Evolutionary conservation across 73 alveolate genomes (phyloP).

Genomic region (Paramecium pentaurelia): DNA sequence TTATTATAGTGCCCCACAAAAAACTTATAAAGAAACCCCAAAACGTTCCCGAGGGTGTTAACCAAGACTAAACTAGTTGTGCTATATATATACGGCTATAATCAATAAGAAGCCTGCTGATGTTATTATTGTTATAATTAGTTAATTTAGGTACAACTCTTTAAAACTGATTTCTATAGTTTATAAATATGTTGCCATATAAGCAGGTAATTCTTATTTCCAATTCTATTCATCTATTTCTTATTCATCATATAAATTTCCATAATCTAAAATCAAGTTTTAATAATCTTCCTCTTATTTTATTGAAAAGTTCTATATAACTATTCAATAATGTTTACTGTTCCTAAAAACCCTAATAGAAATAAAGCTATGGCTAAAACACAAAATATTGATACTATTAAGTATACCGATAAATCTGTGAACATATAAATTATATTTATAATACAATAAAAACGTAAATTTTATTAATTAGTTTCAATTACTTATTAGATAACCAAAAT

Average conservation of each 20-base stretch:
- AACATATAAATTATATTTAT: not conserved
- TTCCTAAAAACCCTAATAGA: not conserved
- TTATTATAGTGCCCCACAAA: slow-evolving; percentile 21
- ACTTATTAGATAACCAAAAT: not conserved
- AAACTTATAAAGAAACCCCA: slow-evolving; percentile 27
- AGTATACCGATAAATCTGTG: slow-evolving; percentile 20
- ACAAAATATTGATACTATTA: not conserved
- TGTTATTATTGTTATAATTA: slow-evolving; percentile 16
- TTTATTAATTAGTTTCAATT: not conserved
- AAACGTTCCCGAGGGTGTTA: slow-evolving; percentile 36
- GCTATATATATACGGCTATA: not conserved
- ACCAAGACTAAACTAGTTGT: slow-evolving; percentile 30
- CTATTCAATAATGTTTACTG: not conserved
- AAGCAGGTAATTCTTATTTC: slow-evolving; percentile 37
- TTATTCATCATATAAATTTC: slow-evolving; percentile 9
- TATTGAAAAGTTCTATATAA: not conserved
- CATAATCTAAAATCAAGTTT: not conserved
- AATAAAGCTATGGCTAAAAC: slow-evolving; percentile 6
- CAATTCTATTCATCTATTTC: slow-evolving; percentile 33
- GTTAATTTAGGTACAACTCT: not conserved
- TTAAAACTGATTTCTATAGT: not conserved
- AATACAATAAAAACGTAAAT: not conserved
- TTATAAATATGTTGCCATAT: not conserved
- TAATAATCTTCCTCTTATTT: not conserved
- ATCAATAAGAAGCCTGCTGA: not conserved